Evolutionary conservation across 2,329 filamentous ascomycete species (phyloP), one percentile per base, ranked within the genome.

Genomic region (Cadophora luteo-olivacea): DNA sequence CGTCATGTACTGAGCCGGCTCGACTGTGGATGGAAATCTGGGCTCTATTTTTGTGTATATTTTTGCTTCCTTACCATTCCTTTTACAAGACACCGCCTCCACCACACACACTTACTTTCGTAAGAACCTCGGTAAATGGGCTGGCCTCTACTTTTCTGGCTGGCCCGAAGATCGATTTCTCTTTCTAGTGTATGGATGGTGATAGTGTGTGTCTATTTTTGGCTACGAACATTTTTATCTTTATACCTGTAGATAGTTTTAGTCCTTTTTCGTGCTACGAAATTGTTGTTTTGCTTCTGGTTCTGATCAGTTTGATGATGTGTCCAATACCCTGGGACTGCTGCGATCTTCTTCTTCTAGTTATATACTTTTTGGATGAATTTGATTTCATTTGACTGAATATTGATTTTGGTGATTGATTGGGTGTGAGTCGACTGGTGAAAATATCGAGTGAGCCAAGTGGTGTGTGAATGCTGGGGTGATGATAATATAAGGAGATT

Each of bases 11-110:
- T 49, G n/a, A 19, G 45, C n/a, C 12, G 9, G 45, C 45, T 49
- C 45, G 45, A 49, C 45, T 49, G 45, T 49, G 45, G 45, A 49
- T 22, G 45, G 45, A 49, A 55, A 41, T 41, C 57, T 25, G 36
- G 33, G 36, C 38, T 38, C 33, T 65, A 60, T 49, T 60, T 61
- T 66, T 72, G 69, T 74, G 70, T 72, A 72, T 73, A 74, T 68
- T 22, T 22, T 49, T 49, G 45, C 19, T 22, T 49, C n/a, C 5
- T 19, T 48, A 16, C 7, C 6, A 7, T 49, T 49, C 45, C n/a
- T 49, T 49, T 7, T 49, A 49, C 41, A 49, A 49, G 11, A 11
- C 45, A 49, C 45, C 45, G 9, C 19, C n/a, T 2, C 8, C 36
- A 38, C 5, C 36, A 4, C 36, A 38, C 36, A 38, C 36, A 38